phyloP scores from a whole-genome alignment of 2,329 filamentous ascomycete species.

The Cladosporium oxysporum region DNA sequence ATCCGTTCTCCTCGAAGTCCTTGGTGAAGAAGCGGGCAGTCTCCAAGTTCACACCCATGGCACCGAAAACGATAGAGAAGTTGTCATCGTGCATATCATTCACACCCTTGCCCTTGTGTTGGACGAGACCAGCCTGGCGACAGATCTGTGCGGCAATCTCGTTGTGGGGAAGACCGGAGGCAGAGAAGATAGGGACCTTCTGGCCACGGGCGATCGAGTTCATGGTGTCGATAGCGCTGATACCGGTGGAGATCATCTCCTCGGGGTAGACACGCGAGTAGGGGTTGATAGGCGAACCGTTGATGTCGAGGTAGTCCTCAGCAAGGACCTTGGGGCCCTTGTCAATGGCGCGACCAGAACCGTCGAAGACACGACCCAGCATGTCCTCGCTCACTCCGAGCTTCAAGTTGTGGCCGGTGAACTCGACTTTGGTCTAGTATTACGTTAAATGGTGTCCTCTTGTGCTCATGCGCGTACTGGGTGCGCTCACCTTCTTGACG shows the following conservation, averaged over 20 bases:
- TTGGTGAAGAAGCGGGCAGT: conserved; percentile 97
- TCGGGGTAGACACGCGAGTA: conserved; percentile 98
- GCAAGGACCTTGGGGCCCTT: conserved; percentile 98
- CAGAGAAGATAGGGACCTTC: conserved; percentile 99
- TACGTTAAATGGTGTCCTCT: conserved; percentile 9
- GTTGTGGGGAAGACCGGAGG: conserved; percentile 96
- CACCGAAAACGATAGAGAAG: conserved; percentile 98
- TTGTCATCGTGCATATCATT: conserved; percentile 98
- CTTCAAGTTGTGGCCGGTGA: conserved; percentile 95
- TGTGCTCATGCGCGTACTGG: not conserved
- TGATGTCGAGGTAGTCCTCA: conserved; percentile 98
- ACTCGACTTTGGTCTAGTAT: conserved; percentile 87
- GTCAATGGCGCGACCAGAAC: conserved; percentile 95
- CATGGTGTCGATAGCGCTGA: conserved; percentile 98
- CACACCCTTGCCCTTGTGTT: conserved; percentile 84
- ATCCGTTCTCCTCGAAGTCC: conserved; percentile 99
- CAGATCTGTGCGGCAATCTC: conserved; percentile 99
- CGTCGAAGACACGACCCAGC: conserved; percentile 98
- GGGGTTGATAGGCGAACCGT: conserved; percentile 97
- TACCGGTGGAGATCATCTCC: conserved; percentile 99
- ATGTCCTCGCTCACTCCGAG: conserved; percentile 99
- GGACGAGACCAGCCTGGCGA: conserved; percentile 90
- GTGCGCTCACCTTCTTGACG: conserved; percentile 76
- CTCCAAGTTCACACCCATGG: conserved; percentile 99
- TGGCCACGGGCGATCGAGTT: conserved; percentile 89